phyloP scores from a whole-genome alignment of 2,329 filamentous ascomycete genomes.

The Calonectria pteridis region DNA sequence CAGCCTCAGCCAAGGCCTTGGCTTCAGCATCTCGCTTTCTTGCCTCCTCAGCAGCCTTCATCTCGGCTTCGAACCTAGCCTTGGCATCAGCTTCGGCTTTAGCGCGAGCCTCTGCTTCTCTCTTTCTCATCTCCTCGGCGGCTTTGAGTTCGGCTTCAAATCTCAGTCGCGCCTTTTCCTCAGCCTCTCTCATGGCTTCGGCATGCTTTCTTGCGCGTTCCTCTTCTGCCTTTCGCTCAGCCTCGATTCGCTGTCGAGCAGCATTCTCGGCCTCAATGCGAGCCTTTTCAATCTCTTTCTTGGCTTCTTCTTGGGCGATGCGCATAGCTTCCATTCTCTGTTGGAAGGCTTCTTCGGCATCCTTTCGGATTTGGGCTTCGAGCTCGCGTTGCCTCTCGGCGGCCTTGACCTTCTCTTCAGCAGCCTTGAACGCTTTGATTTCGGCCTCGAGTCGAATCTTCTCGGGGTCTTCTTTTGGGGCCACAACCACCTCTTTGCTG shows the following conservation, averaged over 20 bases:
- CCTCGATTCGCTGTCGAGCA: conserved; percentile 58
- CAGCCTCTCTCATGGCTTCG: conserved; percentile 57
- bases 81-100: conserved; percentile 59
- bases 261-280: conserved; percentile 54
- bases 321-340: conserved; percentile 45
- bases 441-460: conserved; percentile 73
- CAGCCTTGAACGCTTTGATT: conserved; percentile 63
- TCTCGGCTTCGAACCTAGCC: conserved; percentile 61
- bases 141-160: conserved; percentile 54
- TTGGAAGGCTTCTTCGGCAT: conserved; percentile 59
- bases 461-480: conserved; percentile 63
- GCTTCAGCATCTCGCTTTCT: conserved; percentile 63
- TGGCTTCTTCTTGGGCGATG: conserved; percentile 28
- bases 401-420: conserved; percentile 60
- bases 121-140: conserved; percentile 53
- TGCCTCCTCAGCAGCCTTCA: conserved; percentile 57
- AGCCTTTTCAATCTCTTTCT: conserved; percentile 53
- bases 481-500: conserved; percentile 56
- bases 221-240: conserved; percentile 30
- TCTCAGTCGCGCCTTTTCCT: conserved; percentile 50
- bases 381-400: conserved; percentile 58
- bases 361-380: conserved; percentile 59
- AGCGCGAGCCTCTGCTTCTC: conserved; percentile 55
- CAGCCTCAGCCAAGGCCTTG: conserved; percentile 57
- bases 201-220: conserved; percentile 55